Percentiles rank a stretch among this genome's conserved stretches.
These are phyloP conservation scores for Emmonsiellopsis sp. DNA, from an alignment of 2,329 filamentous ascomycete species.

Conservation along the genomic window DNA sequence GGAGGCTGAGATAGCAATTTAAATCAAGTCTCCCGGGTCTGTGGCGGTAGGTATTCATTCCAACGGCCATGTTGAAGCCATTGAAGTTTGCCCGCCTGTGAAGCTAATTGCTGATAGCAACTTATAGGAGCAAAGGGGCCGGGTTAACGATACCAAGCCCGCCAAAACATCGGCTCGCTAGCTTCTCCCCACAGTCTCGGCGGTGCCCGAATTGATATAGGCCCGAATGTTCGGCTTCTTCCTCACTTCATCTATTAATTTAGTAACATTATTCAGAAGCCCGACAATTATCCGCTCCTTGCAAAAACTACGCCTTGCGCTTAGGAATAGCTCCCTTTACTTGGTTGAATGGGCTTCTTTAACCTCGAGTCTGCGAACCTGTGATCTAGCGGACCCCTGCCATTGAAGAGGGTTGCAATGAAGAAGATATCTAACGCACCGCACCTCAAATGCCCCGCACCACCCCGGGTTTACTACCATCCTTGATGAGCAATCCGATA, in stretches of 20 bases:
- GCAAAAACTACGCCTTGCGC: background rate
- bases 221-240: background rate
- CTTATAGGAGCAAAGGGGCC: no score
- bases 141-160: no score
- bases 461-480: background rate
- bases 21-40: no score
- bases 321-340: background rate
- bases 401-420: background rate
- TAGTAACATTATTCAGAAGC: background rate
- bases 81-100: no score
- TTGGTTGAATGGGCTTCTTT: background rate
- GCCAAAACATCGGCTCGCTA: no score
- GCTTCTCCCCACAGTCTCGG: background rate
- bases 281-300: background rate
- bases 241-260: background rate
- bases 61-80: no score
- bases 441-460: background rate
- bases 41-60: no score
- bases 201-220: background rate
- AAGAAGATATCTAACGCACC: background rate
- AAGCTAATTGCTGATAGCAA: no score
- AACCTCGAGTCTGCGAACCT: no score
- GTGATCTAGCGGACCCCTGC: no score
- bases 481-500: background rate
- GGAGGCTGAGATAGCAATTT: no score